Evolutionary conservation across 176 grass and related monocot species (phyloP), one percentile per base, ranked within the genome.

Genomic region (Elaeis guineensis): DNA sequence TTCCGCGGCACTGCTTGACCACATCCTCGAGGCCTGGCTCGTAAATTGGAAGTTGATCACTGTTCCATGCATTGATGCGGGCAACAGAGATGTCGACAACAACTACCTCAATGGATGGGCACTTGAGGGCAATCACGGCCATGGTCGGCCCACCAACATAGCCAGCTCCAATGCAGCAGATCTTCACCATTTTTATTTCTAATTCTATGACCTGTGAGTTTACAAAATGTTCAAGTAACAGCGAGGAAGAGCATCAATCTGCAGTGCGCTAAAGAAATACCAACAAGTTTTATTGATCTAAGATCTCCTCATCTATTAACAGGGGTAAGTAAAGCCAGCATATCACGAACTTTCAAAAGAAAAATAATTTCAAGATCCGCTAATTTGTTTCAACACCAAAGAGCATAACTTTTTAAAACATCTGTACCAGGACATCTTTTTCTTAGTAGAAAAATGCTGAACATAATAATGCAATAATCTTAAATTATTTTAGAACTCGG

Each of bases 161-260:
- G 62, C 62, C 62, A 23, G 62, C 62, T 51, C 62, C 62, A 5
- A 65, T 52, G 49, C 62, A 65, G 62, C 62, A 65, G n/a, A 65
- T 18, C 62, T 65, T 65, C 49, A 65, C 52, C 65, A 68, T 68
- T 5, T 55, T 21, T 55, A 12, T 9, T 9, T 16, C n/a, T 64
- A 5, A 20, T 53, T 8, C 2, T 50, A 2, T 52, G 2, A n/a
- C 3, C 16, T 17, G 25, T 26, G 21, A 52, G 16, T 23, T 15
- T 44, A n/a, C 7, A 68, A 44, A 14, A 12, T n/a, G 26, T 22
- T 15, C 5, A 12, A 14, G 35, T 14, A 14, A n/a, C 25, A 9
- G 19, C 7, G 7, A 19, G 14, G 16, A 3, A 51, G 12, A 9
- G 1, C 49, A 21, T 8, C 19, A 21, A 21, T 64, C 14, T 51